phyloP scores from a whole-genome alignment of 169 alveolate species.

The Plasmodium inui region DNA sequence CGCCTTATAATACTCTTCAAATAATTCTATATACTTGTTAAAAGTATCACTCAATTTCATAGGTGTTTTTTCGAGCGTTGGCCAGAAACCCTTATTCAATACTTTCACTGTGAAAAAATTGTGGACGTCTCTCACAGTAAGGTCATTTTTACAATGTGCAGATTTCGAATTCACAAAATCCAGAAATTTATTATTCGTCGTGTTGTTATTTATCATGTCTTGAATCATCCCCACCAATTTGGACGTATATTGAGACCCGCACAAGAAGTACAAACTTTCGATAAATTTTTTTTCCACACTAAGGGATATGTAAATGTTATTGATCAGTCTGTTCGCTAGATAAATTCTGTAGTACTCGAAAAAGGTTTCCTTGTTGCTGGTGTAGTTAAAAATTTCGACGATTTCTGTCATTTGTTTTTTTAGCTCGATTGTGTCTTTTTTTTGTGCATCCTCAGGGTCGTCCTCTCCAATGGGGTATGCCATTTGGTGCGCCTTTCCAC shows the following conservation, averaged over 20 bases:
- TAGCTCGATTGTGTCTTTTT: background rate
- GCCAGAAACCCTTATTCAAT: slow-evolving; percentile 86
- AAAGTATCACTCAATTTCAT: slow-evolving; percentile 76
- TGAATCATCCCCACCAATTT: slow-evolving; percentile 89
- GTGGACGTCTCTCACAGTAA: background rate
- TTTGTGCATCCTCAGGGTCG: background rate
- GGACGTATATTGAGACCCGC: slow-evolving; percentile 88
- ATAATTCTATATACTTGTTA: slow-evolving; percentile 72
- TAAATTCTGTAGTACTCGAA: slow-evolving; percentile 65
- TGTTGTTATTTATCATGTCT: slow-evolving; percentile 80
- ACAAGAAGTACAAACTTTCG: slow-evolving; percentile 81
- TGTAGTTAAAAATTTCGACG: slow-evolving; percentile 58
- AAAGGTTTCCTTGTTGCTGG: slow-evolving; percentile 61
- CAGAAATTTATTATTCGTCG: slow-evolving; percentile 73
- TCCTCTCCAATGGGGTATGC: background rate
- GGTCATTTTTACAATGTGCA: background rate
- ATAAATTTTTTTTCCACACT: slow-evolving; percentile 82
- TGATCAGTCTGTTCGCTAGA: slow-evolving; percentile 69
- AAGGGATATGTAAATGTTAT: slow-evolving; percentile 54
- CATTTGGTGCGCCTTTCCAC: background rate
- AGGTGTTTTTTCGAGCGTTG: slow-evolving; percentile 75
- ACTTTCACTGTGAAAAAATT: slow-evolving; percentile 82
- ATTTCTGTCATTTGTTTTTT: slow-evolving; percentile 65
- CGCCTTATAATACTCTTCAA: slow-evolving; percentile 79
- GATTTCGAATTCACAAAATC: slow-evolving; percentile 13